A percentile compares a stretch with the other conserved stretches of the same genome.
Conservation (phyloP, 192 early-diverging fungal genomes). For the Linderina pennispora region DNA sequence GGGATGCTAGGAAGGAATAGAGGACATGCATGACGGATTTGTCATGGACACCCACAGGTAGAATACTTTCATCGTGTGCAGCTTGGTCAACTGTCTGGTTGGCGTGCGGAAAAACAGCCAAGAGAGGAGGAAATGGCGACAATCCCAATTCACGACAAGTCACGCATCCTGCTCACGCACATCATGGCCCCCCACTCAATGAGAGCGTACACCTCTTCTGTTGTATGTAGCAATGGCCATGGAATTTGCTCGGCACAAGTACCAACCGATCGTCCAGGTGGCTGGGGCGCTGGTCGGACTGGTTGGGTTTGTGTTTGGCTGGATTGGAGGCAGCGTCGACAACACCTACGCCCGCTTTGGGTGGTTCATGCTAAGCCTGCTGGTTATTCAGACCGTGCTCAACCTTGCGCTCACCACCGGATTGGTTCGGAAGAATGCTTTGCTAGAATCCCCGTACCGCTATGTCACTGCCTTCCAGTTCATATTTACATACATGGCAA, state of each 20-base stretch:
- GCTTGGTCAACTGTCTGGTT: too few relatives aligned
- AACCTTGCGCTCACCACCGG: constrained; percentile 40
- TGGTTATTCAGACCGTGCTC: constrained; percentile 41
- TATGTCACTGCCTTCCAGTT: constrained; percentile 34
- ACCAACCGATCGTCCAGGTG: constrained; percentile 51
- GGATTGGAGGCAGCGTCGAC: constrained; percentile 47
- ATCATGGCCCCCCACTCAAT: too few relatives aligned
- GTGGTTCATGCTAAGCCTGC: constrained; percentile 45
- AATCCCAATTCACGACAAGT: neutral
- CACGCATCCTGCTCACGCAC: neutral
- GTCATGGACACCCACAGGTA: too few relatives aligned
- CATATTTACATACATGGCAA: constrained; percentile 52
- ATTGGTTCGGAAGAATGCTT: constrained; percentile 20
- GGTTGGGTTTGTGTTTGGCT: constrained; percentile 54
- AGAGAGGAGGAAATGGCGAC: too few relatives aligned
- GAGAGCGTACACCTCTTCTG: too few relatives aligned
- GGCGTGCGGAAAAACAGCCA: too few relatives aligned
- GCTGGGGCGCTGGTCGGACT: constrained; percentile 40
- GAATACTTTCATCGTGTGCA: too few relatives aligned
- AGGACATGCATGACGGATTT: too few relatives aligned
- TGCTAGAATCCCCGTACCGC: constrained; percentile 35
- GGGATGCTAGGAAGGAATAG: too few relatives aligned
- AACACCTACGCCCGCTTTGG: constrained; percentile 55
- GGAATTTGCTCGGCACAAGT: constrained; percentile 44
- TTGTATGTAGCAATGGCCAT: constrained; percentile 42